These are phyloP conservation scores for Phanerodontia chrysosporium DNA, from an alignment of 768 basidiomycete species.

Conservation along the genomic window DNA sequence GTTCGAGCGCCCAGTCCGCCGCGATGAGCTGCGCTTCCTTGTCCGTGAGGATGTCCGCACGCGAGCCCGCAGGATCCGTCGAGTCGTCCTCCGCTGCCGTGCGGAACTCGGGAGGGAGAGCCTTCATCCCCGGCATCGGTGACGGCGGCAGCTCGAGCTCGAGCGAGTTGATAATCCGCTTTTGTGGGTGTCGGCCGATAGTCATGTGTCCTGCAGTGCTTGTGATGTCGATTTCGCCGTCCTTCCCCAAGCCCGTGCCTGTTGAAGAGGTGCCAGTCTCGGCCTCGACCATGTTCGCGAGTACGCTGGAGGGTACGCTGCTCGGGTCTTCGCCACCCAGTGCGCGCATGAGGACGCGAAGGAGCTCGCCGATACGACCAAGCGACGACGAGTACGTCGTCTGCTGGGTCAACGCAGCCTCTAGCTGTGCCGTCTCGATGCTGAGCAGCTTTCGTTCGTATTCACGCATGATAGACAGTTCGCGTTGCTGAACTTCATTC, in stretches of 20 bases:
- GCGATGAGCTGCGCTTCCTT: conserved; percentile 30
- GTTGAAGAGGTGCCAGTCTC: conserved; percentile 1
- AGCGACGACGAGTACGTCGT: conserved; percentile 67
- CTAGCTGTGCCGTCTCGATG: conserved; percentile 64
- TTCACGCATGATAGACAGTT: conserved; percentile 83
- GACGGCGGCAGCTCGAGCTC: conserved; percentile 4
- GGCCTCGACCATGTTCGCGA: not conserved
- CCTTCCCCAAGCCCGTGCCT: not conserved
- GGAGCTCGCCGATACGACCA: conserved; percentile 59
- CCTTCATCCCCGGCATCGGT: not conserved
- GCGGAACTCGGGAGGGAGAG: not conserved
- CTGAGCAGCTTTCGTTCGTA: conserved; percentile 84
- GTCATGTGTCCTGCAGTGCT: conserved; percentile 5
- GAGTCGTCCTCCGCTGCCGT: not conserved
- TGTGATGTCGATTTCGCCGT: conserved; percentile 2
- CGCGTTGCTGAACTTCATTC: conserved; percentile 92
- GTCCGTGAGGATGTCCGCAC: conserved; percentile 13
- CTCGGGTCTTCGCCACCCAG: conserved; percentile 59
- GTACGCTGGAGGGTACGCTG: conserved; percentile 12
- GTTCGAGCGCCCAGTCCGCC: conserved; percentile 78
- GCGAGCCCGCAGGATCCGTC: conserved; percentile 2
- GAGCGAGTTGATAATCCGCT: conserved; percentile 8
- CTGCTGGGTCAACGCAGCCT: conserved; percentile 52
- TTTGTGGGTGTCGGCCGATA: not conserved
- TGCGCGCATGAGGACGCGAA: conserved; percentile 67